A percentile compares a stretch with the other conserved stretches of the same genome.
Evolutionary conservation across 441 rosid genomes (phyloP).

Genomic region (Lepidium campestre): DNA sequence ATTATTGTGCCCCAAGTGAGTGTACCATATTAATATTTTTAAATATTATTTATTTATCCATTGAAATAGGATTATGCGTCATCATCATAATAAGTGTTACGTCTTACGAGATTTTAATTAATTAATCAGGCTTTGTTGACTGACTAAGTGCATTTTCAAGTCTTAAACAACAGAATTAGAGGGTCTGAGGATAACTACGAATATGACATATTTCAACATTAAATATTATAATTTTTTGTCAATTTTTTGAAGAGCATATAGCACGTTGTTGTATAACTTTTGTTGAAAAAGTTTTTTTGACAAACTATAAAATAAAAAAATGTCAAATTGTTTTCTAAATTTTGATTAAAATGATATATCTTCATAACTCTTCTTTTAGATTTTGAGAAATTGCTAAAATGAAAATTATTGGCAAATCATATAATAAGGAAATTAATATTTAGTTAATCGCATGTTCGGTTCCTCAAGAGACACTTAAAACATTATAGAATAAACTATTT

Average conservation of each 20-base stretch:
- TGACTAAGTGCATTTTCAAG: neutral
- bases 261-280: neutral
- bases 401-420: neutral
- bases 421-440: neutral
- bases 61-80: slow-evolving; percentile 15
- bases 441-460: slow-evolving; percentile 1
- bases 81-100: slow-evolving; percentile 1
- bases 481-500: neutral
- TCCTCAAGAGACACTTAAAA: slow-evolving; percentile 11
- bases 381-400: neutral
- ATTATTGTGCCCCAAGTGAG: slow-evolving; percentile 25
- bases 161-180: neutral
- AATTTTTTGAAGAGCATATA: neutral
- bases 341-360: neutral
- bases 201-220: neutral
- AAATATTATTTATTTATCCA: neutral
- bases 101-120: neutral
- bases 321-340: neutral
- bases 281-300: neutral
- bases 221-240: neutral
- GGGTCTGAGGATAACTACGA: slow-evolving; percentile 10
- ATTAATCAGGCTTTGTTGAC: slow-evolving; percentile 21
- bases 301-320: neutral
- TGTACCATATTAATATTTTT: neutral
- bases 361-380: neutral